Base-by-base conservation (phyloP, 169 alveolate species). In the Theileria equi region DNA sequence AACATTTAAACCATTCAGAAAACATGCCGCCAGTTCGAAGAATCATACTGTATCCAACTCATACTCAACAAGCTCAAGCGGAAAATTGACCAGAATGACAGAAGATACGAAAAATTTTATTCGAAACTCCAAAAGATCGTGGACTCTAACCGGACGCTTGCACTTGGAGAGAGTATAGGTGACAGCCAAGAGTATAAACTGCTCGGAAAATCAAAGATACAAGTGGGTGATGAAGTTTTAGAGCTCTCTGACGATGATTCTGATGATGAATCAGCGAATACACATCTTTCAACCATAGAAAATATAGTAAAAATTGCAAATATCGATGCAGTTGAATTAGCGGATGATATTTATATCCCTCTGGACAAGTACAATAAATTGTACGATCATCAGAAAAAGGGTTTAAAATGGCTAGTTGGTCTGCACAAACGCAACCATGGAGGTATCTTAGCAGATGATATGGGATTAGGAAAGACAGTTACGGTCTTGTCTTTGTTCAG, bases 371-470 rank as follows among this genome's bases (percentile, higher is more conserved):
- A 57, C 31, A 67, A 77, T 23, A 59, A 45, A 25, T 44, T 77
- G 26, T 77, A 66, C 38, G 6, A 36, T 13, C 86, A 77, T 29
- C 86, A 77, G 54, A 58, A 60, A 41, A 38, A 45, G 19, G 81
- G 69, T 38, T 25, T 77, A n/a, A 67, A 44, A 28, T 77, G 86
- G 86, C 38, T 77, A 41, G 66, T 61, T 7, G 78, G 45, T 34
- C 54, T 77, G 32, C 57, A 77, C 52, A 36, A 17, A 5, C 17
- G 61, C 23, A 68, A 49, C 31, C 65, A 43, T 47, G 86, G 86
- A 13, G 86, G 86, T 11, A 77, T 90, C 25, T 62, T 90, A 16
- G 95, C 95, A 1, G 95, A 90, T 79, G 95, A 90, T 58, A 90
- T 90, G 95, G 95, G 95, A 2, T 80, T 90, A 91, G 95, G 82